Evolutionary conservation across 305 asterid species (phyloP).

Genomic region (Ajuga reptans): DNA sequence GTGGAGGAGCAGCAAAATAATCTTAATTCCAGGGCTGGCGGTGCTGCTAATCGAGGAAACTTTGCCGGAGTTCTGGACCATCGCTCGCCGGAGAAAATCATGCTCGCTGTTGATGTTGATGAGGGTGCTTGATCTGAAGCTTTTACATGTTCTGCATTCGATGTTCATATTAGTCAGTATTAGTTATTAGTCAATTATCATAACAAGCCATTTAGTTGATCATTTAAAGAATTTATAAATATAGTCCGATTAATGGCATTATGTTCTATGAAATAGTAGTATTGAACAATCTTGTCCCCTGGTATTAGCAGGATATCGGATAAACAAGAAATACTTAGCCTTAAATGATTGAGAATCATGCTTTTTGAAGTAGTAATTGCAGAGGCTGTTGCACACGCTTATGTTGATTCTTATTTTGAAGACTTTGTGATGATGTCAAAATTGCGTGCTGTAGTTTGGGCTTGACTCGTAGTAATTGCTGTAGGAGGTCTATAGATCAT

Average conservation of each 20-base stretch:
- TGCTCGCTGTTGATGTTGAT: conserved; percentile 89
- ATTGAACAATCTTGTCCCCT: neutral
- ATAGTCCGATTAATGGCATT: neutral
- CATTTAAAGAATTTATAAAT: neutral
- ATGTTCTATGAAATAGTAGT: conserved; percentile 1
- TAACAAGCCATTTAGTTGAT: neutral
- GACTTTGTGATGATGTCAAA: neutral
- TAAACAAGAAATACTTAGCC: neutral
- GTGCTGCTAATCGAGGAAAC: conserved; percentile 27
- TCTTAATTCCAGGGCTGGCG: conserved; percentile 22
- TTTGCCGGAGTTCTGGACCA: conserved; percentile 20
- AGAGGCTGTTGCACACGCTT: neutral
- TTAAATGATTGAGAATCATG: neutral
- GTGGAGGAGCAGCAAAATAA: conserved; percentile 25
- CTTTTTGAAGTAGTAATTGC: neutral
- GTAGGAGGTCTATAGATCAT: neutral
- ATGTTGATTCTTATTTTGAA: neutral
- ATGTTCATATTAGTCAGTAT: neutral
- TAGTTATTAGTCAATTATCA: neutral
- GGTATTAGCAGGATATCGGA: conserved; percentile 4
- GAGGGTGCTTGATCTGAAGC: conserved; percentile 48
- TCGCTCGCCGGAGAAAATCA: conserved; percentile 37
- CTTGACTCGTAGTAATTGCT: neutral
- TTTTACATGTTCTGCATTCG: neutral
- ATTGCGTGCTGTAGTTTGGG: neutral